These are phyloP conservation scores for Pseudoneurospora amorphoporcata DNA, from an alignment of 495 filamentous ascomycete species.

Conservation along the genomic window DNA sequence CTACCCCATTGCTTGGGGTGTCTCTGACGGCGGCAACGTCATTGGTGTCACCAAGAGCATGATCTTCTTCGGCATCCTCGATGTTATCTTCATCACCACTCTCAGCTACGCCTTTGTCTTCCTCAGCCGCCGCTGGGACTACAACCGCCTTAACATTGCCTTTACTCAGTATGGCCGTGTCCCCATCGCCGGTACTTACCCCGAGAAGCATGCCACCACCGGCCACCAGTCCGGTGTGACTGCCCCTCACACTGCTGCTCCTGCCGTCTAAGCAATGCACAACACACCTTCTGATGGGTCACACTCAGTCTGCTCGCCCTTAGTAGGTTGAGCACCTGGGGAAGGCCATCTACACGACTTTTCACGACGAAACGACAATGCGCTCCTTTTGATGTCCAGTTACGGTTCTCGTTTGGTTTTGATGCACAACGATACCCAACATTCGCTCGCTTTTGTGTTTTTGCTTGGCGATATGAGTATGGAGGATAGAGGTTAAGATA, in stretches of 20 bases:
- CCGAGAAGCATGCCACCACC: slow-evolving; percentile 31
- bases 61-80: slow-evolving; percentile 39
- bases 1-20: slow-evolving; percentile 38
- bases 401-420: neutral
- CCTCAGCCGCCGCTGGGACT: slow-evolving; percentile 37
- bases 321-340: neutral
- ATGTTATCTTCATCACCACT: slow-evolving; percentile 29
- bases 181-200: slow-evolving; percentile 26
- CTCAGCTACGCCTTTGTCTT: slow-evolving; percentile 26
- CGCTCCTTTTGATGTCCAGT: neutral
- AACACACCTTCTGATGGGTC: neutral
- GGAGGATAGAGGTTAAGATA: neutral
- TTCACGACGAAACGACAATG: neutral
- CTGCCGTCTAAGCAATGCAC: neutral
- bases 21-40: slow-evolving; percentile 37
- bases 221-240: slow-evolving; percentile 14
- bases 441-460: neutral
- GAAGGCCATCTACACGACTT: neutral
- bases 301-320: neutral
- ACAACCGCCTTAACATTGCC: slow-evolving; percentile 33
- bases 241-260: slow-evolving; percentile 14
- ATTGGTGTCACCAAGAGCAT: slow-evolving; percentile 29
- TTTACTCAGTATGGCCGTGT: slow-evolving; percentile 48
- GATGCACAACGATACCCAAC: neutral
- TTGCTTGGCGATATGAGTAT: neutral